A percentile compares a stretch with the other conserved stretches of the same genome.
Evolutionary conservation across 345 rosid genomes (phyloP).

Genomic region (Nephelium lappaceum): DNA sequence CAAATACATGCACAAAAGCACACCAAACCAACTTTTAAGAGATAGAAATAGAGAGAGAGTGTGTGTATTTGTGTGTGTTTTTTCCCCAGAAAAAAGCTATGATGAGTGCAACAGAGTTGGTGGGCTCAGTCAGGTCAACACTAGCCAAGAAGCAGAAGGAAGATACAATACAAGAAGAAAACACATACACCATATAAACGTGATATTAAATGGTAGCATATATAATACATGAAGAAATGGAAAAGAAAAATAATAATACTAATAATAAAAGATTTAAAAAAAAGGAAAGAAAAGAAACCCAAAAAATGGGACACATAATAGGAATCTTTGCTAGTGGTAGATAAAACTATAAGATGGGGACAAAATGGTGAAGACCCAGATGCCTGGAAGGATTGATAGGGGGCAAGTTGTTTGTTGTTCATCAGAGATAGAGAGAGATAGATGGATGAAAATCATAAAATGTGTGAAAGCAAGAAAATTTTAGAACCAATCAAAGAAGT

Average conservation of each 20-base stretch:
- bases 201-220: conserved; percentile 3
- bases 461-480: conserved; percentile 17
- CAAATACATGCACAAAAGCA: conserved; percentile 5
- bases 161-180: conserved; percentile 12
- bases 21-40: conserved; percentile 14
- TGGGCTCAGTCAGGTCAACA: conserved; percentile 31
- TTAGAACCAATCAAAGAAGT: conserved; percentile 33
- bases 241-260: too few relatives aligned
- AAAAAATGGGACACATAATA: conserved; percentile 17
- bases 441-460: not conserved
- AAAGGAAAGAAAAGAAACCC: not conserved
- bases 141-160: not conserved
- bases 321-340: conserved; percentile 28
- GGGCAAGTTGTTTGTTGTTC: conserved; percentile 17
- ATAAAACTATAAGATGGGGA: conserved; percentile 25
- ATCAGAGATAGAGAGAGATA: too few relatives aligned
- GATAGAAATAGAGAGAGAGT: not conserved
- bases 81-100: conserved; percentile 18
- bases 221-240: not conserved
- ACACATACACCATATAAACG: conserved; percentile 4
- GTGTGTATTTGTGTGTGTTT: not conserved
- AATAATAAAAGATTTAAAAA: too few relatives aligned
- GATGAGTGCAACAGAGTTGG: conserved; percentile 32
- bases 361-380: conserved; percentile 31
- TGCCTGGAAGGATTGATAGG: conserved; percentile 22